phyloP scores from a whole-genome alignment of 352 stramenopile genomes.

The Phytophthora aleatoria region DNA sequence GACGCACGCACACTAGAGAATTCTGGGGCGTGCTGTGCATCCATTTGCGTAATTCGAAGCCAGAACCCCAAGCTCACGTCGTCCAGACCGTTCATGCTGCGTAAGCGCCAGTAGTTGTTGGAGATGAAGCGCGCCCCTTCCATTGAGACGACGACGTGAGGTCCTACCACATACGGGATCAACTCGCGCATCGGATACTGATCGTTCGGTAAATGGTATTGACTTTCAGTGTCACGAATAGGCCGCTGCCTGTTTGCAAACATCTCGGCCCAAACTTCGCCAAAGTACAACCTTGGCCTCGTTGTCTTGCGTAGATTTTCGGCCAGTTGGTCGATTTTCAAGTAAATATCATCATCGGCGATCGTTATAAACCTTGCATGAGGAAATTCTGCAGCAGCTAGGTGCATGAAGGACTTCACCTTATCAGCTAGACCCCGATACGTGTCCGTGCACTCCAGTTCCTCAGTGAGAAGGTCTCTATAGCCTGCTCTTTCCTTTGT shows the following conservation, averaged over 20 bases:
- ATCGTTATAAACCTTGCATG: constrained; percentile 54
- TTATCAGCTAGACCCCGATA: constrained; percentile 61
- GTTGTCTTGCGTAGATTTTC: constrained; percentile 9
- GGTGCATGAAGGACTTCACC: constrained; percentile 60
- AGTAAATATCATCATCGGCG: constrained; percentile 60
- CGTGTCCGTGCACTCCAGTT: constrained; percentile 56
- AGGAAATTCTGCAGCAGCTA: constrained; percentile 28
- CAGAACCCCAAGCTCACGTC: constrained; percentile 70
- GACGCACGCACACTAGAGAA: constrained; percentile 23
- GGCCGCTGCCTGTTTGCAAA: constrained; percentile 28
- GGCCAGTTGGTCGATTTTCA: constrained; percentile 36
- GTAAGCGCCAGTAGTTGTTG: constrained; percentile 39
- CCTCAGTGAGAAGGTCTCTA: constrained; percentile 51
- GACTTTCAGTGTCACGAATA: constrained; percentile 30
- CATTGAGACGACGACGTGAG: constrained; percentile 60
- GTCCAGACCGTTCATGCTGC: constrained; percentile 50
- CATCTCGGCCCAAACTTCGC: constrained; percentile 24
- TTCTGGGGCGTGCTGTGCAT: constrained; percentile 18
- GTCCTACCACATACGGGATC: constrained; percentile 45
- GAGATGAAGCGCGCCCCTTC: constrained; percentile 50
- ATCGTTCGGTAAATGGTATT: constrained; percentile 39
- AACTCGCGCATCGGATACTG: constrained; percentile 42
- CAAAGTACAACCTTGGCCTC: constrained; percentile 17
- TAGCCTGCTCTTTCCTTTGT: constrained; percentile 40
- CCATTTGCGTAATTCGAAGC: constrained; percentile 51